Evolutionary conservation across 2,329 filamentous ascomycete species (phyloP).

Genomic region (Aspergillus fumigatiaffinis): DNA sequence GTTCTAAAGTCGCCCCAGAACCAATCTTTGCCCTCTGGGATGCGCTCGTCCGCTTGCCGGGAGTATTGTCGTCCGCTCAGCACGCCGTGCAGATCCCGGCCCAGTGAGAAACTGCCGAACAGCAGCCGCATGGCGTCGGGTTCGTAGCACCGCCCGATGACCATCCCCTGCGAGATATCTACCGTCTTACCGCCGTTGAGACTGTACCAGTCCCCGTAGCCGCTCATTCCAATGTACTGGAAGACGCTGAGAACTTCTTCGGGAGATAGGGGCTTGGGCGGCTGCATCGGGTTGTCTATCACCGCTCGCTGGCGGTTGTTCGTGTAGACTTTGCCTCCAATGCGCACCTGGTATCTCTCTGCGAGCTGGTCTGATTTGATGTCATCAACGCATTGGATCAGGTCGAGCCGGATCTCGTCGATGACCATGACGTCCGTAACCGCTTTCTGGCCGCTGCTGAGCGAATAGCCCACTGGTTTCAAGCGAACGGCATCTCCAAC

Average conservation of each 20-base stretch:
- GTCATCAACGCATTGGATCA: conserved; percentile 47
- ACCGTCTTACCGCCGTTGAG: conserved; percentile 42
- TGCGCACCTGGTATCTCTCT: conserved; percentile 44
- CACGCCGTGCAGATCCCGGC: conserved; percentile 46
- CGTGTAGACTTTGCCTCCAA: conserved; percentile 50
- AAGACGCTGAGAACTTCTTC: conserved; percentile 35
- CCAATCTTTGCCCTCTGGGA: conserved; percentile 47
- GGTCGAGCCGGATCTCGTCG: conserved; percentile 49
- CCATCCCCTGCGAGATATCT: conserved; percentile 47
- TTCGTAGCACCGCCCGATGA: conserved; percentile 55
- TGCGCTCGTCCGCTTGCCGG: conserved; percentile 45
- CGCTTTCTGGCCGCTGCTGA: conserved; percentile 10
- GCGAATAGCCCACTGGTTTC: conserved; percentile 27
- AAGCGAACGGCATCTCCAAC: conserved; percentile 55
- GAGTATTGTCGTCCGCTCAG: conserved; percentile 47
- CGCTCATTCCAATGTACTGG: conserved; percentile 39
- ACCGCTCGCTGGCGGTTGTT: conserved; percentile 24
- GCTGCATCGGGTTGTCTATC: conserved; percentile 14
- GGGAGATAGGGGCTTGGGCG: conserved; percentile 21
- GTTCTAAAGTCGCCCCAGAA: conserved; percentile 56
- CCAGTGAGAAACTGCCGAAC: conserved; percentile 38
- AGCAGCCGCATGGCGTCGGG: conserved; percentile 46
- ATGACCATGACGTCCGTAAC: conserved; percentile 52
- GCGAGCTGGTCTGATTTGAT: conserved; percentile 44
- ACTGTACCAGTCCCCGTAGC: conserved; percentile 52